A percentile compares a stretch with the other conserved stretches of the same genome.
Evolutionary conservation across 441 rosid genomes (phyloP).

Genomic region (Erysimum pusillum): DNA sequence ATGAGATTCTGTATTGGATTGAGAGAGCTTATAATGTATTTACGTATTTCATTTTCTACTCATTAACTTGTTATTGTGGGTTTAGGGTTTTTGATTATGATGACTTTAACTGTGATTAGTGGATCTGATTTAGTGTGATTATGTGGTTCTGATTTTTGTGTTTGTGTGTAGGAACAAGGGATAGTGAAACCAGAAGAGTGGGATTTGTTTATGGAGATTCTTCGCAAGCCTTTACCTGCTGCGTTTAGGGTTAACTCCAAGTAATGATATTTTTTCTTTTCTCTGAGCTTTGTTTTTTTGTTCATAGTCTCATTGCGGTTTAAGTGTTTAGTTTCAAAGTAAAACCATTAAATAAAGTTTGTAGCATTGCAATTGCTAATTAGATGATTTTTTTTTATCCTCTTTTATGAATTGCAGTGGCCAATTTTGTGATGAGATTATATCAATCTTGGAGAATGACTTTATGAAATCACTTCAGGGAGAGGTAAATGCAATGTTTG

Average conservation of each 20-base stretch:
- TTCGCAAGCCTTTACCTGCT: slow-evolving; percentile 88
- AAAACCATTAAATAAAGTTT: not conserved
- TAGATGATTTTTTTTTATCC: not conserved
- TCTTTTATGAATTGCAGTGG: slow-evolving; percentile 58
- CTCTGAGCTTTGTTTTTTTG: not conserved
- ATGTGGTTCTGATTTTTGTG: not conserved
- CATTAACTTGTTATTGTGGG: slow-evolving; percentile 4
- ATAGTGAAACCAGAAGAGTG: slow-evolving; percentile 81
- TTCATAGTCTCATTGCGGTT: slow-evolving; percentile 16
- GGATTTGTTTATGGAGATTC: slow-evolving; percentile 77
- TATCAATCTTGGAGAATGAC: slow-evolving; percentile 82
- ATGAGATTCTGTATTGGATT: slow-evolving; percentile 8
- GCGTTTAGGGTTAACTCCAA: slow-evolving; percentile 95
- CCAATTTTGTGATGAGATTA: slow-evolving; percentile 83
- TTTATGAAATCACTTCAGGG: slow-evolving; percentile 80
- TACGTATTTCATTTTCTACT: not conserved
- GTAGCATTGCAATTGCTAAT: not conserved
- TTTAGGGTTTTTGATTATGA: not conserved
- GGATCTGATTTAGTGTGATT: slow-evolving; percentile 3
- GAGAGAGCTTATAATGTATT: not conserved
- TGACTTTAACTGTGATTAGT: not conserved
- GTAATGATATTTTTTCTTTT: slow-evolving; percentile 39
- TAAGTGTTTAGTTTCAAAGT: not conserved
- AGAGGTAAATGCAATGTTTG: slow-evolving; percentile 53
- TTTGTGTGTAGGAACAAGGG: slow-evolving; percentile 69